Base-by-base conservation (phyloP, 2,329 filamentous ascomycete genomes). In the Arthrinium puccinioides region DNA sequence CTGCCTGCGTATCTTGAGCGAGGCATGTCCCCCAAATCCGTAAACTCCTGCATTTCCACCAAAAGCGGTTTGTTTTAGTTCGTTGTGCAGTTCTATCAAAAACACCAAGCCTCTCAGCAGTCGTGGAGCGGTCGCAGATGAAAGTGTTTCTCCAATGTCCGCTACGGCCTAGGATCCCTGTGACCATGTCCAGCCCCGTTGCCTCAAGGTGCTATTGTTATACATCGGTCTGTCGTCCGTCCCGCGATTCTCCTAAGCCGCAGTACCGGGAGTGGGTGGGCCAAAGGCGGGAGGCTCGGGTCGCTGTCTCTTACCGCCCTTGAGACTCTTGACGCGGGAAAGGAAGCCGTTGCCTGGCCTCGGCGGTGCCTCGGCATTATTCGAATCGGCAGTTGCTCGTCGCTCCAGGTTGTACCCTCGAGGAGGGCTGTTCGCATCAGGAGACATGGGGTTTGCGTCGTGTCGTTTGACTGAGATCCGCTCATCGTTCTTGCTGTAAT, bases 261-360 rank as follows among this genome's bases (percentile, higher is more conserved):
- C 35, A 11, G 27, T 30, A 18, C 35, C 35, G 5, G 35, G 25
- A 23, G 23, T 28, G 33, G 23, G 23, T 14, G 32, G 30, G 9
- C 20, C 24, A 28, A 27, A 19, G 11, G 16, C 14, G 5, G 33
- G 33, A n/a, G 28, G 16, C 33, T 36, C 57, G 46, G 56, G 63
- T 40, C 57, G 60, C 51, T 61, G 64, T 45, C 76, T 70, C 46
- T 80, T 72, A 21, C 78, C 77, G 35, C 82, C 82, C 67, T 87
- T 89, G 61, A 92, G 64, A 60, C 82, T 87, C 72, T 86, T 88
- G 66, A 92, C 86, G 38, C 87, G 76, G 36, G 76, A 84, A 44
- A 94, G 58, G 44, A 94, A 81, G 2, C 85, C 83, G 32, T 74
- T 74, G 30, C 66, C 63, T 9, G 59, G 59, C 54, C 69, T 66